Base-by-base conservation (phyloP, 495 filamentous ascomycete genomes). In the Xylaria curta region DNA sequence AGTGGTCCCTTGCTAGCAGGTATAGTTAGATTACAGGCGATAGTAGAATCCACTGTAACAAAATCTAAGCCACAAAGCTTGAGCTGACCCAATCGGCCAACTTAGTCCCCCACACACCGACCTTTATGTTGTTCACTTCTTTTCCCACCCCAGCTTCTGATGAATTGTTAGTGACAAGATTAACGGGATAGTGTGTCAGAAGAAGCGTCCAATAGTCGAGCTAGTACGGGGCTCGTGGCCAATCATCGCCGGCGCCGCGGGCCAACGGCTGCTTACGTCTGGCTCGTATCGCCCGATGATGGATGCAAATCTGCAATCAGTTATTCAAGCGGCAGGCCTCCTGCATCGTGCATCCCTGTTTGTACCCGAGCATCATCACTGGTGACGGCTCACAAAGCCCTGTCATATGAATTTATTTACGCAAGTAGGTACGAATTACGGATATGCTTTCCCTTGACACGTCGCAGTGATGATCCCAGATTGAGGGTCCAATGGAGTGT, bases 1-100 rank as follows among this genome's bases (percentile, higher is more conserved):
- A 49, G 17, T 49, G 38, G 8, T 38, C 19, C 58, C 2, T 38
- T 53, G 19, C n/a, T 21, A 53, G 49, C 31, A 58, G 51, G 26
- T 56, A 28, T 49, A 51, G 47, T 51, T 51, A 21, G 47, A 51
- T 51, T 51, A 24, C 47, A 51, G 47, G 47, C 12, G 21, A 51
- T 21, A 24, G 7, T n/a, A 51, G 47, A 51, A 51, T 24, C 47
- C 47, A 51, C 53, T 6, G 33, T 28, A 3, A 12, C 40, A n/a
- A 19, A 19, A 60, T 44, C 44, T 26, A 51, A 56, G 65, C 65
- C 65, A 67, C 65, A 67, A 67, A 67, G 65, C 65, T 67, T 67
- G 36, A 44, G n/a, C 47, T 42, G 49, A 56, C 65, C 65, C 65
- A 49, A 42, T 56, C 46, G 31, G 46, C 49, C 47, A 42, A 56